Base-by-base conservation (phyloP, 257 asterid species). In the Solanum virginianum region DNA sequence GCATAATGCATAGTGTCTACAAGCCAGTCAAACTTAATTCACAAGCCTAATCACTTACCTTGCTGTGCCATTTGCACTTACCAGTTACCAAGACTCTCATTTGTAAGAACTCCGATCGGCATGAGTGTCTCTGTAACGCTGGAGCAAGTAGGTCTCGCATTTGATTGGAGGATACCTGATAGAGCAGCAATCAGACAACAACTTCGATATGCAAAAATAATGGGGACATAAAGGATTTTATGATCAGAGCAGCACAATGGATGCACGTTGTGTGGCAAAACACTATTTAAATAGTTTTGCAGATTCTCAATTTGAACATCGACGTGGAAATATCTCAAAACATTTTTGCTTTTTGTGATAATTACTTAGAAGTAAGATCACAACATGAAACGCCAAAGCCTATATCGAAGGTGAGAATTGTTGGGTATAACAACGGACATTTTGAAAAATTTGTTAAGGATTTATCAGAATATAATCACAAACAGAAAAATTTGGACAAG, bases 121-220 rank as follows among this genome's bases (percentile, higher is more conserved):
- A 83, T 94, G 98, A 10, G 99, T 94, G 17, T 93, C 98, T 55
- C 59, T 82, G 83, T 94, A 96, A 89, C 89, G 89, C 88, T 90
- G 97, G 22, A 85, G 88, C 91, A 96, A 4, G 89, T 96, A 92
- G 82, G 90, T 92, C 87, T 89, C 89, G 71, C 89, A 88, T 86
- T 86, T 93, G 79, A 96, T 85, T 16, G 99, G 95, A 86, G 93
- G 92, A 87, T 86, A 96, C 90, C 98, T 95, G 89, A 41, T 53
- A 89, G 82, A 56, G 24, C 68, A 85, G 82, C 57, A 11, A 74
- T 79, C 20, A 51, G 43, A 24, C 80, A 89, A 57, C 54, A 45
- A 24, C 74, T 22, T 29, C 57, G 47, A 16, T 29, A 32, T 12
- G 45, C 4, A 77, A 82, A 43, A 47, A 12, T 14, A 70, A 36